A percentile compares a stretch with the other conserved stretches of the same genome.
Conservation (phyloP, 2,329 filamentous ascomycete species). For the Colletotrichum sp. region DNA sequence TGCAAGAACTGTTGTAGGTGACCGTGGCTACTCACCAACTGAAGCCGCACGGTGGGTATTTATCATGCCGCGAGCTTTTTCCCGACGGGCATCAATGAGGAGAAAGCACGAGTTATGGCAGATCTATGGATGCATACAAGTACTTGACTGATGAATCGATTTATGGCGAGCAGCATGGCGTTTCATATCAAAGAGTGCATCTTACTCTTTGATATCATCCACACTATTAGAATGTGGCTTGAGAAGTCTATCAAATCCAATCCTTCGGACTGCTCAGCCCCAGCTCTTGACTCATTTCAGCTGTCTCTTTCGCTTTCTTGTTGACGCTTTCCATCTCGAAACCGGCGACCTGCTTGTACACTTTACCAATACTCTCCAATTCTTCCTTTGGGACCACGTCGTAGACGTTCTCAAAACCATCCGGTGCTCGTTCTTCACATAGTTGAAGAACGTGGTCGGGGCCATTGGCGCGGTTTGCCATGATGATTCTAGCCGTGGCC, state of each 20-base stretch:
- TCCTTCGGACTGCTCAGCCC: not conserved
- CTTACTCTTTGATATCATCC: not conserved
- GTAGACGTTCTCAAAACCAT: not conserved
- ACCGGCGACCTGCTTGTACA: conserved; percentile 4
- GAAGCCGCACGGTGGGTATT: not conserved
- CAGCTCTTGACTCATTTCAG: not conserved
- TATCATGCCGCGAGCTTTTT: not conserved
- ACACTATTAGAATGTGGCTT: not conserved
- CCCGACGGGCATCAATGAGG: not conserved
- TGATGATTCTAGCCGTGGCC: not conserved
- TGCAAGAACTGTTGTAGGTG: not conserved
- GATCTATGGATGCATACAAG: not conserved
- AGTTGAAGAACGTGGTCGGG: conserved; percentile 5
- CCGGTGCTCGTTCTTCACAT: conserved; percentile 1
- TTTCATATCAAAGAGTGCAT: not conserved
- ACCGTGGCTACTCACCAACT: not conserved
- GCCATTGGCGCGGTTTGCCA: conserved; percentile 2
- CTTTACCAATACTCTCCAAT: not conserved
- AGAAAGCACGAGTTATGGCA: not conserved
- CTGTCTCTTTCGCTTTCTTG: not conserved
- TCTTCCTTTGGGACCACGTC: conserved; percentile 2
- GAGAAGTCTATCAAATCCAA: not conserved
- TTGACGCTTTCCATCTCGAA: conserved; percentile 11
- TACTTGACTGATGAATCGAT: not conserved
- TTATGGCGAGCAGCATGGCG: not conserved